Conservation (phyloP, 495 filamentous ascomycete genomes). For the Hypoxylon fragiforme region DNA sequence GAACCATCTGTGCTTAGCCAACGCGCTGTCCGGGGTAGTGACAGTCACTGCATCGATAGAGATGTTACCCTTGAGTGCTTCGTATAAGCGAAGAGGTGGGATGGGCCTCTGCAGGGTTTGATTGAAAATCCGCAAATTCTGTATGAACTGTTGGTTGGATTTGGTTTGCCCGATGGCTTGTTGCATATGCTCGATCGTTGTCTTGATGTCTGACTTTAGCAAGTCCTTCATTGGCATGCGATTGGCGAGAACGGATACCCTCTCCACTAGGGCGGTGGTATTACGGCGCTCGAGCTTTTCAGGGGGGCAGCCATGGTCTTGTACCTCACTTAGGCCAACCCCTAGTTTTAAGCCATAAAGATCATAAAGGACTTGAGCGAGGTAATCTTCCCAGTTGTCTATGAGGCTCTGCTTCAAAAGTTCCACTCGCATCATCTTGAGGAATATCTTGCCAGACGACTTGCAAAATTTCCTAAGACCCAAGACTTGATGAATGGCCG, state of each 20-base stretch:
- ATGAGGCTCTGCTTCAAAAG: slow-evolving; percentile 64
- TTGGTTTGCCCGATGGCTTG: slow-evolving; percentile 62
- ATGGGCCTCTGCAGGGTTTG: slow-evolving; percentile 78
- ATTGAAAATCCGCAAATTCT: slow-evolving; percentile 75
- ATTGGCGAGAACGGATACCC: slow-evolving; percentile 76
- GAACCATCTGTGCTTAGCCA: slow-evolving; percentile 88
- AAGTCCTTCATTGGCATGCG: slow-evolving; percentile 89
- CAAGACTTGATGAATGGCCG: slow-evolving; percentile 79
- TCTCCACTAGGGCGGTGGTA: slow-evolving; percentile 77
- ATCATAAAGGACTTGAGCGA: slow-evolving; percentile 86
- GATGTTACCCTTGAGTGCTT: slow-evolving; percentile 74
- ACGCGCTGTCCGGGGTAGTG: slow-evolving; percentile 52
- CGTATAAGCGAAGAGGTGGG: slow-evolving; percentile 78
- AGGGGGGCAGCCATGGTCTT: slow-evolving; percentile 73
- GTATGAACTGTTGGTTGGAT: slow-evolving; percentile 65
- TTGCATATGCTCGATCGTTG: slow-evolving; percentile 88
- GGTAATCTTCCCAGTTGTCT: slow-evolving; percentile 74
- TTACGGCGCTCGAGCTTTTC: slow-evolving; percentile 77
- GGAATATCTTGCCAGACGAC: slow-evolving; percentile 78
- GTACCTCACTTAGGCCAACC: slow-evolving; percentile 63
- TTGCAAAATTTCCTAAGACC: slow-evolving; percentile 86
- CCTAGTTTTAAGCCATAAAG: slow-evolving; percentile 82
- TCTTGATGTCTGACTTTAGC: slow-evolving; percentile 84
- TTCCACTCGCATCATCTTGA: slow-evolving; percentile 87
- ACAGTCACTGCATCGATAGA: slow-evolving; percentile 59